Conservation (phyloP, 129 eudicot genomes). For the Cynara cardunculus region DNA sequence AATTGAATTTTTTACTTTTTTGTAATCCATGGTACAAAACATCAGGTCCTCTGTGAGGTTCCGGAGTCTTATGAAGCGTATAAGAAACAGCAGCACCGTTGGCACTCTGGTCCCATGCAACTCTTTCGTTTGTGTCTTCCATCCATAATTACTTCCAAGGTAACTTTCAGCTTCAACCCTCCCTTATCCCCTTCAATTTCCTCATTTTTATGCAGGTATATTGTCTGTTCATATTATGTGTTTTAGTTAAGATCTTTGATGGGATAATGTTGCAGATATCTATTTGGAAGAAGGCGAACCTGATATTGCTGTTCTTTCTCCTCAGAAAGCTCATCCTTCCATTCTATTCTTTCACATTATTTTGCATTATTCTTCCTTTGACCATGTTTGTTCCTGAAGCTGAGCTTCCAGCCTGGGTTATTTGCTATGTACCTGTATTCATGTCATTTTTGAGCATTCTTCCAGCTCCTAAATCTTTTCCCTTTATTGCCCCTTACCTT, state of each 20-base stretch:
- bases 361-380: constrained; percentile 46
- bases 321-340: constrained; percentile 51
- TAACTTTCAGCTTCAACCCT: constrained; percentile 16
- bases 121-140: constrained; percentile 53
- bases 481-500: constrained; percentile 84
- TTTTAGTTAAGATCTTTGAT: background rate
- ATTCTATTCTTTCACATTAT: constrained; percentile 53
- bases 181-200: background rate
- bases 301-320: constrained; percentile 47
- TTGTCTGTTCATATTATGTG: background rate
- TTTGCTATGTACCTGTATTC: constrained; percentile 42
- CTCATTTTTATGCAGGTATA: background rate
- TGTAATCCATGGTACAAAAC: background rate
- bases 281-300: constrained; percentile 45
- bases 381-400: constrained; percentile 58
- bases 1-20: background rate
- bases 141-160: constrained; percentile 45
- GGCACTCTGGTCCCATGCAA: constrained; percentile 80
- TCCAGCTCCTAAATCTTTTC: constrained; percentile 46
- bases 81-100: constrained; percentile 58
- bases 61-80: constrained; percentile 66
- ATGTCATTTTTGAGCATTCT: constrained; percentile 46
- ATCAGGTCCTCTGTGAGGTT: constrained; percentile 47
- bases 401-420: constrained; percentile 49
- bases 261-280: constrained; percentile 33